A percentile compares a stretch with the other conserved stretches of the same genome.
phyloP scores from a whole-genome alignment of 139 green algal genomes.

The Coelastrella sp. region DNA sequence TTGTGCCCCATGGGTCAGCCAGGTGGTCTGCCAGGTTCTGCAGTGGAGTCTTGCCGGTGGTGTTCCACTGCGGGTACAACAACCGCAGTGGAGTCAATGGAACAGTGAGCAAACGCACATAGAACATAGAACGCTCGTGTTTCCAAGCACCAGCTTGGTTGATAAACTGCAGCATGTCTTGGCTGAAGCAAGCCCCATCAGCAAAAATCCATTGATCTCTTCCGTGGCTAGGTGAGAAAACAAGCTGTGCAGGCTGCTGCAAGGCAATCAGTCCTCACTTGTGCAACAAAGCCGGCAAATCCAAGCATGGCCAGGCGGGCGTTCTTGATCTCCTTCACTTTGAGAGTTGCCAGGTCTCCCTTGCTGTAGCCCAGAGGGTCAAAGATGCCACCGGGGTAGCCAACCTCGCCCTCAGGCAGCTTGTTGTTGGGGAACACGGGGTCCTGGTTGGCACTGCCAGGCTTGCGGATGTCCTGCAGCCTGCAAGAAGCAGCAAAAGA shows the following conservation, averaged over 20 bases:
- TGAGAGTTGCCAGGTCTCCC: slow-evolving; percentile 70
- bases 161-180: no score
- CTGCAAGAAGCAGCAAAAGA: slow-evolving; percentile 12
- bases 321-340: slow-evolving; percentile 93
- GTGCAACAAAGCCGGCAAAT: slow-evolving; percentile 66
- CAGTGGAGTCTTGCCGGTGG: slow-evolving; percentile 72
- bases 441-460: slow-evolving; percentile 68
- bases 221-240: no score
- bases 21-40: slow-evolving; percentile 72
- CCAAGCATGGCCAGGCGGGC: slow-evolving; percentile 80
- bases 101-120: not conserved
- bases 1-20: slow-evolving; percentile 70
- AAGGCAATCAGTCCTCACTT: slow-evolving; percentile 40
- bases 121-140: no score
- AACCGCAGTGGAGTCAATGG: not conserved
- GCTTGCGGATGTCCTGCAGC: slow-evolving; percentile 88
- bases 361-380: slow-evolving; percentile 84
- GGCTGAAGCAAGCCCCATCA: no score
- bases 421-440: slow-evolving; percentile 67
- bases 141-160: no score
- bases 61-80: slow-evolving; percentile 55
- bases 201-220: no score
- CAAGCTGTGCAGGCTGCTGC: no score
- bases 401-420: slow-evolving; percentile 55
- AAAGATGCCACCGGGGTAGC: slow-evolving; percentile 81